Evolutionary conservation across 306 rosid species (phyloP), one percentile per base, ranked within the genome.

Genomic region (Cucumis hystrix): DNA sequence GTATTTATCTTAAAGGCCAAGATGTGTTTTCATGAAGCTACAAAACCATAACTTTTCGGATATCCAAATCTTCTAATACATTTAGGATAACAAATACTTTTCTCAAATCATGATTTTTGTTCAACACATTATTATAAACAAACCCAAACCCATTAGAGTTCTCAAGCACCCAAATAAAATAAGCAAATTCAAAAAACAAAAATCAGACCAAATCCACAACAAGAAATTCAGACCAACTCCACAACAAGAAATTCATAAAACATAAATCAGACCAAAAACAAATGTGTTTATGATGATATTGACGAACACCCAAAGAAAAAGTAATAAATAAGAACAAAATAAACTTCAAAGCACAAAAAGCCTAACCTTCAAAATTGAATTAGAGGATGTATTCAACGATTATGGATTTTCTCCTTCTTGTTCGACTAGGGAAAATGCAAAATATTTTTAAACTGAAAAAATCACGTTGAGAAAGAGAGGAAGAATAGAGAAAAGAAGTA

Each of bases 361-460:
- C 80, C 52, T 84, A 23, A 81, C 83, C 97, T 91, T 86, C 83
- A 35, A 54, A 40, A 59, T 80, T 37, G 77, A 80, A 91, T 89
- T 86, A 80, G 88, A 75, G 83, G 85, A 43, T 84, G 81, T 83
- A 67, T 77, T 41, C 76, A 54, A 86, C 89, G 78, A 74, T 76
- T 77, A 20, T 75, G 39, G 64, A 70, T 58, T 51, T 77, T 28
- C 81, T 83, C 77, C 41, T 79, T 72, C 63, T 82, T 74, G 78
- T 65, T 59, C 82, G 45, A 67, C 80, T 85, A 83, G 64, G 83
- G 67, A 81, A 84, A 88, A 82, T 90, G 86, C 87, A 81, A 83
- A 55, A 55, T 75, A 20, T 52, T 85, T 63, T 21, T 80, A 85
- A 87, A 92, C 66, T 40, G 84, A 83, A 80, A 84, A 37, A 6